Conservation (phyloP, 495 filamentous ascomycete genomes). For the Talaromyces thailandensis region DNA sequence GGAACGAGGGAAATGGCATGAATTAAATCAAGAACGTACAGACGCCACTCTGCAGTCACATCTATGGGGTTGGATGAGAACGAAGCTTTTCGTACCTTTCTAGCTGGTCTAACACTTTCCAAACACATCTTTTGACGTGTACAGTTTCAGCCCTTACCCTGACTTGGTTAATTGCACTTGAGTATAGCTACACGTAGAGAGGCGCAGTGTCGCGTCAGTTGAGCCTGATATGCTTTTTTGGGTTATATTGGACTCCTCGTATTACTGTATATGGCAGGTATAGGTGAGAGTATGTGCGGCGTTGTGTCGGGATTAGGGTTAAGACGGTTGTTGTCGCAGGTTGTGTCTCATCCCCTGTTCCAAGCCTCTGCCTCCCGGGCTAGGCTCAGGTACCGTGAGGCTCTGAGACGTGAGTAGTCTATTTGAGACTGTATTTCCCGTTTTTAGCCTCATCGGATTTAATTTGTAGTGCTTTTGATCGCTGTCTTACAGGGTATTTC, state of each 20-base stretch:
- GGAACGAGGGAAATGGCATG: background rate
- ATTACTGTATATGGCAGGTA: background rate
- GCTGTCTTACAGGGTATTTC: no score
- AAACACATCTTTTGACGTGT: background rate
- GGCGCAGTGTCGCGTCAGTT: background rate
- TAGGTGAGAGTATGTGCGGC: background rate
- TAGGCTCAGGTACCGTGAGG: background rate
- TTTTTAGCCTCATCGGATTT: background rate
- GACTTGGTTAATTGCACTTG: background rate
- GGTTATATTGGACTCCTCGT: background rate
- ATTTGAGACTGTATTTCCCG: background rate
- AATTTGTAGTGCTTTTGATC: background rate
- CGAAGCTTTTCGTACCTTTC: background rate
- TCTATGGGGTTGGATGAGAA: background rate
- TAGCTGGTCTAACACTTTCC: background rate
- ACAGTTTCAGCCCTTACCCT: background rate
- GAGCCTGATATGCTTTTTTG: background rate
- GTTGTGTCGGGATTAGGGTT: background rate
- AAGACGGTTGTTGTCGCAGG: constrained; percentile 3
- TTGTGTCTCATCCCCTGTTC: constrained; percentile 1
- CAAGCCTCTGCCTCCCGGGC: background rate
- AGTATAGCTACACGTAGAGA: background rate
- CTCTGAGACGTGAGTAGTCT: background rate
- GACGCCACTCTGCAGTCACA: background rate
- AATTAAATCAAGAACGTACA: background rate